Conservation (phyloP, 108 stramenopile genomes). For the Chaetoceros muelleri region DNA sequence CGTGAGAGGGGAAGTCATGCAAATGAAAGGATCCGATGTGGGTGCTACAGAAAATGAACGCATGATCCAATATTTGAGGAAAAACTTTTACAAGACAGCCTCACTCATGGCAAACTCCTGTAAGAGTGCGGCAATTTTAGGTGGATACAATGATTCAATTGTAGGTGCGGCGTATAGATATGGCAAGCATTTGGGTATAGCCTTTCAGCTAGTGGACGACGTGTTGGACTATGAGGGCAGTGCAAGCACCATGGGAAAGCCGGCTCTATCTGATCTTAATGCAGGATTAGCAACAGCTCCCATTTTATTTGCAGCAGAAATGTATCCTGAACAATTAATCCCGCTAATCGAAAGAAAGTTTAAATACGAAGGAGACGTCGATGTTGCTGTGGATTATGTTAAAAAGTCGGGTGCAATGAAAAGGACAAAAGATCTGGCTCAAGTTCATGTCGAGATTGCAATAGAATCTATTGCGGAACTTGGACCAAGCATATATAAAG, state of each 20-base stretch:
- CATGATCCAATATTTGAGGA: constrained; percentile 81
- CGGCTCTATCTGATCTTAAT: constrained; percentile 85
- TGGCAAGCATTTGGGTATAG: constrained; percentile 95
- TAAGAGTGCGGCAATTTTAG: constrained; percentile 85
- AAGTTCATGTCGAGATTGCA: constrained; percentile 88
- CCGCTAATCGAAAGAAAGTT: constrained; percentile 87
- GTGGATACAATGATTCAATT: constrained; percentile 47
- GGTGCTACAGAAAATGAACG: constrained; percentile 23
- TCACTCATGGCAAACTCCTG: constrained; percentile 97
- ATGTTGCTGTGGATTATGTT: constrained; percentile 63
- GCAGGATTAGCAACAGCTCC: constrained; percentile 95
- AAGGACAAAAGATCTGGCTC: constrained; percentile 84
- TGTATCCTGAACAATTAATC: constrained; percentile 48
- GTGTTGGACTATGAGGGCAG: constrained; percentile 94
- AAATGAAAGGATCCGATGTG: constrained; percentile 56
- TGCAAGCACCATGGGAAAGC: constrained; percentile 79
- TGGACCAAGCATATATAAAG: constrained; percentile 41
- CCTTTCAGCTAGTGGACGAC: constrained; percentile 98
- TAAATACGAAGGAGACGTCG: constrained; percentile 76
- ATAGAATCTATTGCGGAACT: constrained; percentile 65
- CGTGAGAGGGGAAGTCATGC: constrained; percentile 96
- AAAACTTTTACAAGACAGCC: constrained; percentile 97
- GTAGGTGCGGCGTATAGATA: constrained; percentile 75
- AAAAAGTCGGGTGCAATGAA: constrained; percentile 51
- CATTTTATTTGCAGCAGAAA: constrained; percentile 87